Evolutionary conservation across 371 early-diverging fungal species (phyloP).

Genomic region (Mortierella sp.): DNA sequence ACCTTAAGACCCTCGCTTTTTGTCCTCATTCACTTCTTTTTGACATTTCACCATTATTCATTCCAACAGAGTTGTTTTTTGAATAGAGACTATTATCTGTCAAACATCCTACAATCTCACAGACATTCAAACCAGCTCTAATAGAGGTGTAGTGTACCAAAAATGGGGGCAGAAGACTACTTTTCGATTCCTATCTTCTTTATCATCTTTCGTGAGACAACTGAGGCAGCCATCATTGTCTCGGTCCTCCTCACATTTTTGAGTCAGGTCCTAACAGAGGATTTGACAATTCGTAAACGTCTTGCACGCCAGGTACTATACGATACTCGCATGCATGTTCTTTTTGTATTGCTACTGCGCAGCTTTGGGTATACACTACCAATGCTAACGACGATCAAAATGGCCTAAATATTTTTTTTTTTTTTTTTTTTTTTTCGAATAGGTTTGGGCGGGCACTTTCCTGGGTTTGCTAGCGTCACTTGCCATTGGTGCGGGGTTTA

Average conservation of each 20-base stretch:
- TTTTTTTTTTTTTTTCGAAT: slow-evolving; percentile 6
- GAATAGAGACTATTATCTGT: too few species aligned
- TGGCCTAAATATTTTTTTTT: too few species aligned
- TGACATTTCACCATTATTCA: background rate
- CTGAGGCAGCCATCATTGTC: slow-evolving; percentile 87
- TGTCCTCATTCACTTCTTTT: background rate
- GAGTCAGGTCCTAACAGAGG: slow-evolving; percentile 67
- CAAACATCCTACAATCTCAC: background rate
- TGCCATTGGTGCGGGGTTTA: slow-evolving; percentile 77
- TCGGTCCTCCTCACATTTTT: slow-evolving; percentile 83
- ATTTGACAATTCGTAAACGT: slow-evolving; percentile 59
- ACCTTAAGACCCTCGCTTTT: too few species aligned
- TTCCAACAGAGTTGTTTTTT: too few species aligned
- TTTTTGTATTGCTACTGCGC: background rate
- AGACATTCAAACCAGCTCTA: background rate
- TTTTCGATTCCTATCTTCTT: slow-evolving; percentile 88
- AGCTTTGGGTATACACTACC: too few species aligned
- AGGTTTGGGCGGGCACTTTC: slow-evolving; percentile 74
- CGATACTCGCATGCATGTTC: background rate
- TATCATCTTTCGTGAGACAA: slow-evolving; percentile 86
- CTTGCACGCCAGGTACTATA: slow-evolving; percentile 66
- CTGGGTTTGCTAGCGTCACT: slow-evolving; percentile 74
- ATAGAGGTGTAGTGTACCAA: background rate
- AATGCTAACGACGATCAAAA: too few species aligned
- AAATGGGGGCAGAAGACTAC: slow-evolving; percentile 57